These are phyloP conservation scores for Xylaria scruposa DNA, from an alignment of 495 filamentous ascomycete species.

Conservation along the genomic window DNA sequence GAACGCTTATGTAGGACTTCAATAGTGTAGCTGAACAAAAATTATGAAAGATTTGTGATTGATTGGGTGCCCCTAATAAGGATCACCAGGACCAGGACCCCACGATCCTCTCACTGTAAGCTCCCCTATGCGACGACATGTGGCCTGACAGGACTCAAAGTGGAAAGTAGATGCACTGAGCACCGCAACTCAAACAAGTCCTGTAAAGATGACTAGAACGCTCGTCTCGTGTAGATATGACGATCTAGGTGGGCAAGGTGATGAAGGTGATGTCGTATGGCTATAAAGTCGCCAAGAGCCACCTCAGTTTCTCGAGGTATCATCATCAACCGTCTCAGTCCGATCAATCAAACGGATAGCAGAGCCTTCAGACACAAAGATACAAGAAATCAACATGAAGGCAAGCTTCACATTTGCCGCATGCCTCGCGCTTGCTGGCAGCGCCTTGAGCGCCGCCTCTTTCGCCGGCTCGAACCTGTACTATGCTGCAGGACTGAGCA, in stretches of 20 bases:
- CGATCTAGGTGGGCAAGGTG: not conserved
- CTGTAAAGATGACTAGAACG: not conserved
- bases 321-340: not conserved
- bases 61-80: not conserved
- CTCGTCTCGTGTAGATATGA: not conserved
- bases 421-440: not conserved
- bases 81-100: slow-evolving; percentile 8
- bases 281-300: not conserved
- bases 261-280: not conserved
- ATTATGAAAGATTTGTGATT: not conserved
- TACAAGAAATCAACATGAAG: slow-evolving; percentile 2
- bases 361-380: not conserved
- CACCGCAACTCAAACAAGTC: not conserved
- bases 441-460: slow-evolving; percentile 15
- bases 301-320: not conserved
- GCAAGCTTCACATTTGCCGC: not conserved
- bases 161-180: not conserved
- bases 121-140: not conserved
- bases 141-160: not conserved
- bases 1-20: not conserved
- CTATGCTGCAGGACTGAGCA: slow-evolving; percentile 14
- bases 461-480: slow-evolving; percentile 16
- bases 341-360: not conserved
- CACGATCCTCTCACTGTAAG: not conserved
- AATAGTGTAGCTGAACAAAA: not conserved